Evolutionary conservation across 495 filamentous ascomycete species (phyloP), one percentile per base, ranked within the genome.

Genomic region (Daldinia caldariorum): DNA sequence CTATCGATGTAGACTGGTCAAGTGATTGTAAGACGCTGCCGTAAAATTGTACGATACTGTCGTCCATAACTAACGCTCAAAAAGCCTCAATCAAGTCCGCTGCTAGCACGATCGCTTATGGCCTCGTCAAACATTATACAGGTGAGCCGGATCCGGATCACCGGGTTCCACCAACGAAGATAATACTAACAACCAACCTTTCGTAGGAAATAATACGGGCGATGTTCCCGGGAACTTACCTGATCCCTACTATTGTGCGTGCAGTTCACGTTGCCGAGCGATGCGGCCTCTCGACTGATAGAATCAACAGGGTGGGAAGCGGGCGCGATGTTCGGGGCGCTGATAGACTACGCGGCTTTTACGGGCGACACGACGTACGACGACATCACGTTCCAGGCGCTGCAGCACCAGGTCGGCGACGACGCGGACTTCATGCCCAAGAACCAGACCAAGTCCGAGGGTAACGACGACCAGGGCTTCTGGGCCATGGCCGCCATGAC

Each of bases 241-340:
- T 7, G 55, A 72, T 39, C 81, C 80, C 29, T 83, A 83, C 43
- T 83, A 83, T 63, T 83, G 81, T 82, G 47, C 61, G 79, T 67
- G 63, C 16, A 41, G 57, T 26, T 9, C 6, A 31, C 0, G 35
- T 29, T 16, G 43, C 6, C 9, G 8, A 31, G 10, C 29, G 12
- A 57, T 26, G 35, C 29, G 4, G 6, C 12, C 26, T n/a, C 41
- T 18, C 32, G 51, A 55, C 58, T 82, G 81, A 51, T 73, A 78
- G 31, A 87, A 35, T 82, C 80, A 53, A 81, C 82, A 82, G 93
- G 91, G 92, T 94, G 92, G 92, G 91, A 93, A 77, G 89, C 87
- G 26, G 87, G 89, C 20, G 89, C 90, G 20, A 84, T 91, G 77
- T 91, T 90, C 75, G 87, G 87, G 61, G 76, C 85, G 1, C 76